Base-by-base conservation (phyloP, 805 yeast genomes). In the Metschnikowia noctiluminum region DNA sequence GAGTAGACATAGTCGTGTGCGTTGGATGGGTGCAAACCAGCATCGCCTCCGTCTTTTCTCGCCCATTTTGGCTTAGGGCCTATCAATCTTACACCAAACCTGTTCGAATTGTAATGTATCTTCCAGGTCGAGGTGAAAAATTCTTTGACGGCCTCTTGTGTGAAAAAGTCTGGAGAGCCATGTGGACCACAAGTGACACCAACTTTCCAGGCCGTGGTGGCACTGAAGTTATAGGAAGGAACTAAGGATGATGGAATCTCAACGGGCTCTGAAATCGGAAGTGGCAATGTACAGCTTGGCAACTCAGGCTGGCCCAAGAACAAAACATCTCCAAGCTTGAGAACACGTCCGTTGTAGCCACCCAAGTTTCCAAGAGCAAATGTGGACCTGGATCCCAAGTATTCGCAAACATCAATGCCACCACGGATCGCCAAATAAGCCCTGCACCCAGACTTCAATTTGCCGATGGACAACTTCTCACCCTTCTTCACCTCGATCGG, bases 11-110 rank as follows among this genome's bases (percentile, higher is more conserved):
- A 94, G 72, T 92, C 99, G 65, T 92, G 98, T 38, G 96, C 91
- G 69, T 92, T 92, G n/a, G 97, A 90, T 43, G 99, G 99, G 73
- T 92, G 99, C 62, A 92, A 76, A 49, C 99, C 99, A 50, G 94
- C 99, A 61, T 90, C 96, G 52, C 98, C 99, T 70, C 98, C 99
- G 65, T 90, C 96, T 9, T 78, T 66, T 72, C 99, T 82, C 11
- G 97, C 97, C 99, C 98, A 94, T 62, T 81, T 78, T 11, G 98
- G 99, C 68, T 90, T 92, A 49, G 98, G 98, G 40, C 97, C 97
- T 56, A 87, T 83, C 58, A 92, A 76, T 63, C 98, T 81, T 34
- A 92, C 96, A 65, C 99, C 99, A 68, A 92, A 92, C 66, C 99
- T 81, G 71, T 92, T 92, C 31, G 98, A 91, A 71, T 92, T 92